Base-by-base conservation (phyloP, 2,329 filamentous ascomycete genomes). In the Ceratocystis papillata region DNA sequence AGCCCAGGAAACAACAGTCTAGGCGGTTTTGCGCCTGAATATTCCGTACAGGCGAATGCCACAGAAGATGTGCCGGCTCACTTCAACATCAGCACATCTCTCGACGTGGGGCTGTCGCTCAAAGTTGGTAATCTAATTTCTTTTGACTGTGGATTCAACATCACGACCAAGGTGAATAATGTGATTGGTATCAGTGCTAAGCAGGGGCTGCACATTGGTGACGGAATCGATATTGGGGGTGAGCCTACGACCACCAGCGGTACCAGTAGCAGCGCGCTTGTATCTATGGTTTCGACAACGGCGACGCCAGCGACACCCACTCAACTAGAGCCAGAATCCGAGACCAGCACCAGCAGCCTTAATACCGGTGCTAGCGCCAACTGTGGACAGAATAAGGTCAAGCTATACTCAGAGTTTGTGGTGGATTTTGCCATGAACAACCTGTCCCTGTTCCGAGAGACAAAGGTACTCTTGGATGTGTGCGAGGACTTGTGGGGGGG, bases 351-450 rank as follows among this genome's bases (percentile, higher is more conserved):
- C 33, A 37, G 33, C 33, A 37, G 33, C 33, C 2, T 3, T 22
- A 7, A 15, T 48, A 37, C 30, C 12, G 15, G 5, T 17, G 53
- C 20, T 3, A 60, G 37, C 5, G 20, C 44, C 2, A 25, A 20
- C 30, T 65, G 63, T 3, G 62, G 66, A 7, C 28, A 41, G 5
- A 64, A 67, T 55, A 63, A 67, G 53, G 28, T 67, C 20, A 46
- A 60, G 20, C 50, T 61, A n/a, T 67, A 67, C 22, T 50, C 65
- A 1, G 65, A 67, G 65, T 61, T 67, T 48, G n/a, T 67, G 12
- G 22, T 67, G 28, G 62, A 48, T 12, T 30, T 67, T 22, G 41
- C 10, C 33, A 17, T 50, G 5, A 67, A 64, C 62, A 65, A 67
- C 25, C 15, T 41, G 44, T 45, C 62, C 12, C 12, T 67, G 45